Conservation (phyloP, 345 rosid genomes). For the Conringia planisiliqua region DNA sequence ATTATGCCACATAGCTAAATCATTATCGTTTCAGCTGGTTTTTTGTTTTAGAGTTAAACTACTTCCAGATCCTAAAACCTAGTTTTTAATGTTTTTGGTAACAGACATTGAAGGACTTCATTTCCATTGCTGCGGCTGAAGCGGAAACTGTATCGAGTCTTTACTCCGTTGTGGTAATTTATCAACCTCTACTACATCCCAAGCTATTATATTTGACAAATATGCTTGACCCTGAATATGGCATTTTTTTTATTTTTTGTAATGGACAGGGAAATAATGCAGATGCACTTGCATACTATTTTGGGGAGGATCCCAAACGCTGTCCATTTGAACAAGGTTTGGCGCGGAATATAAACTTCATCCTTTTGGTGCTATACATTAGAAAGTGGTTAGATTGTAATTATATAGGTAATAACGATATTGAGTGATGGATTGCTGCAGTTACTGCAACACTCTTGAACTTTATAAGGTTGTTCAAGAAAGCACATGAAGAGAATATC, state of each 20-base stretch:
- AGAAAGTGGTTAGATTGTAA: background rate
- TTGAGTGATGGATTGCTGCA: constrained; percentile 38
- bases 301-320: constrained; percentile 95
- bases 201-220: background rate
- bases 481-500: constrained; percentile 89
- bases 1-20: background rate
- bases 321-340: constrained; percentile 99
- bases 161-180: constrained; percentile 81
- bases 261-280: constrained; percentile 91
- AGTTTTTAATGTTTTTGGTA: background rate
- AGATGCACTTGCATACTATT: constrained; percentile 90
- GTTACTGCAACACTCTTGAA: constrained; percentile 83
- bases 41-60: background rate
- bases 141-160: constrained; percentile 72
- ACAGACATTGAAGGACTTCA: constrained; percentile 78
- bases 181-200: constrained; percentile 8
- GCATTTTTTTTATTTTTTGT: background rate
- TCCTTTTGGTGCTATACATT: background rate
- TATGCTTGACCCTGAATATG: background rate
- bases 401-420: background rate
- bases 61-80: constrained; percentile 7
- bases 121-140: constrained; percentile 74
- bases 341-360: constrained; percentile 8
- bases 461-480: constrained; percentile 81
- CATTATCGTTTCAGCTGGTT: background rate